Conservation (phyloP, 1,284 basidiomycete genomes). For the Trametes sp. region DNA sequence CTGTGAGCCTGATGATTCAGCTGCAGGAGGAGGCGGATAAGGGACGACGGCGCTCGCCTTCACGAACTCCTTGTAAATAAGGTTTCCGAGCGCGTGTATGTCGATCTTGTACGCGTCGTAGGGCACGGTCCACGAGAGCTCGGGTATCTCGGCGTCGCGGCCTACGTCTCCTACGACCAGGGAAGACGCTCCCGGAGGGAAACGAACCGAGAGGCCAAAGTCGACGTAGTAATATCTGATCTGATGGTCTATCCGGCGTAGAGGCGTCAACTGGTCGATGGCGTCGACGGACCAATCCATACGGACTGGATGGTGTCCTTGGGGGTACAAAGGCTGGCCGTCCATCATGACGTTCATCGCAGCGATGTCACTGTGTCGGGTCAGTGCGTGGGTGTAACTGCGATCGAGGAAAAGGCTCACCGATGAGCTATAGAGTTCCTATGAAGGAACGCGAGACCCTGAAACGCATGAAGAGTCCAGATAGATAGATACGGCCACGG, state of each 20-base stretch:
- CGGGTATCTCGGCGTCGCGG: conserved; percentile 37
- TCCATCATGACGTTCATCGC: conserved; percentile 41
- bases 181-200: conserved; percentile 12
- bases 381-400: not conserved
- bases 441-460: conserved; percentile 42
- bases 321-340: conserved; percentile 35
- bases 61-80: conserved; percentile 31
- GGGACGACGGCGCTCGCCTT: no score
- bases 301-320: conserved; percentile 36
- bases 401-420: not conserved
- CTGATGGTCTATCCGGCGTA: conserved; percentile 22
- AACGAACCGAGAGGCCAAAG: conserved; percentile 38
- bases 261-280: conserved; percentile 2
- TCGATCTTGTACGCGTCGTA: conserved; percentile 43
- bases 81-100: conserved; percentile 39
- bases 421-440: conserved; percentile 37
- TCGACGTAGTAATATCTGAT: conserved; percentile 42
- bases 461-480: not conserved
- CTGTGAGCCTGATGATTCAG: not conserved
- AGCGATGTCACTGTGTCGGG: conserved; percentile 29
- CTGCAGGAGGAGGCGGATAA: no score
- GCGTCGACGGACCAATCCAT: conserved; percentile 18
- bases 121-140: conserved; percentile 34
- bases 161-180: conserved; percentile 28
- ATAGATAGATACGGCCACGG: not conserved